A percentile compares a stretch with the other conserved stretches of the same genome.
Evolutionary conservation across 116 monocot species (phyloP).

Genomic region (Iris pallida): DNA sequence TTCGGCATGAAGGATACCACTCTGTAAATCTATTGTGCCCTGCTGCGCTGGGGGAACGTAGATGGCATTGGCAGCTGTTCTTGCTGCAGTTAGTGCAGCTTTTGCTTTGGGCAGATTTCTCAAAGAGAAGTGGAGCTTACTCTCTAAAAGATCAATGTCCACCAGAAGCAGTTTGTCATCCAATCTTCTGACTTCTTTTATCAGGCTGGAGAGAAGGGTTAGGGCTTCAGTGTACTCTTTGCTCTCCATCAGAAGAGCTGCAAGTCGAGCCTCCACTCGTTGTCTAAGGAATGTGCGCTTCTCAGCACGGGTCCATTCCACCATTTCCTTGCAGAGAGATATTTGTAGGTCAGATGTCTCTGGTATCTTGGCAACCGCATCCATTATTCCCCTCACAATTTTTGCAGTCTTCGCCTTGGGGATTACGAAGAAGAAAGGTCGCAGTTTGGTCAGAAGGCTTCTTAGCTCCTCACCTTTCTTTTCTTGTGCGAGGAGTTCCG

Average conservation of each 20-base stretch:
- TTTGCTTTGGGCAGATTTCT: conserved; percentile 77
- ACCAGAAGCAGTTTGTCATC: conserved; percentile 71
- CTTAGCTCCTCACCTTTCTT: conserved; percentile 42
- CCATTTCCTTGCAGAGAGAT: conserved; percentile 54
- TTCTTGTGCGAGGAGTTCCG: conserved; percentile 45
- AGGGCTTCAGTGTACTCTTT: conserved; percentile 64
- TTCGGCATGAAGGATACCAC: conserved; percentile 74
- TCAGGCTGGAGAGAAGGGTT: conserved; percentile 42
- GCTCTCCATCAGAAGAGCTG: conserved; percentile 60
- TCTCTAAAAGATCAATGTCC: conserved; percentile 69
- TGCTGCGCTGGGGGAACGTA: conserved; percentile 79
- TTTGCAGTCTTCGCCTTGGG: conserved; percentile 63
- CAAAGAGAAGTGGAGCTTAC: conserved; percentile 70
- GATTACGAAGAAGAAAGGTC: conserved; percentile 43
- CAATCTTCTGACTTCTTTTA: conserved; percentile 70
- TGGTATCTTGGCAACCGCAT: conserved; percentile 48
- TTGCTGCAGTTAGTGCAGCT: conserved; percentile 66
- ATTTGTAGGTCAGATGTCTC: conserved; percentile 40
- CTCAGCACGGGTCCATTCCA: conserved; percentile 64
- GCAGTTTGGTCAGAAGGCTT: conserved; percentile 41
- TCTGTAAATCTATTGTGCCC: conserved; percentile 72
- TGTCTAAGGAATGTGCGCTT: conserved; percentile 70
- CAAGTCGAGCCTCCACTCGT: conserved; percentile 68
- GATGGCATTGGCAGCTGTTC: conserved; percentile 79
- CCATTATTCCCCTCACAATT: conserved; percentile 44